Conservation (phyloP, 1,284 basidiomycete species). For the Tilletia indica region DNA sequence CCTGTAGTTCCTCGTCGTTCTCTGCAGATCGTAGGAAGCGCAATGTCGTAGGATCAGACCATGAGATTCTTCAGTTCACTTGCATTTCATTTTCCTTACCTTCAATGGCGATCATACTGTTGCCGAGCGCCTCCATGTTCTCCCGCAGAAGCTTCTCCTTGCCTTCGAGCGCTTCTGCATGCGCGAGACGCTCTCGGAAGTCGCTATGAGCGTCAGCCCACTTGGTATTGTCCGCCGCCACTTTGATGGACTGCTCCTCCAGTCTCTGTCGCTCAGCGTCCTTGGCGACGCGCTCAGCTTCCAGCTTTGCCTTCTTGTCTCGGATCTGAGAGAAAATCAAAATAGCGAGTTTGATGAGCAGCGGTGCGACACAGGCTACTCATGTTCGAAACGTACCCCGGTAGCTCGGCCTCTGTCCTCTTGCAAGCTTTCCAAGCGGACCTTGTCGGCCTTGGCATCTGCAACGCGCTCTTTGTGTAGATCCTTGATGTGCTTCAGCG, state of each 20-base stretch:
- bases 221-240: slow-evolving; percentile 64
- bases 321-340: slow-evolving; percentile 24
- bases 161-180: slow-evolving; percentile 69
- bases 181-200: slow-evolving; percentile 1
- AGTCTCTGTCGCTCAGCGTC: slow-evolving; percentile 28
- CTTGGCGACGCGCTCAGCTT: slow-evolving; percentile 40
- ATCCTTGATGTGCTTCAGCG: slow-evolving; percentile 84
- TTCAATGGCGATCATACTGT: slow-evolving; percentile 66
- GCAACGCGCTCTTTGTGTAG: slow-evolving; percentile 75
- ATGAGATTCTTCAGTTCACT: too few species aligned
- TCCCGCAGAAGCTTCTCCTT: slow-evolving; percentile 80
- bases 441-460: slow-evolving; percentile 90
- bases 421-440: slow-evolving; percentile 75
- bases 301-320: slow-evolving; percentile 36
- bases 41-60: background rate
- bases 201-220: background rate
- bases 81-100: slow-evolving; percentile 59
- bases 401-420: slow-evolving; percentile 5
- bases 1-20: slow-evolving; percentile 72
- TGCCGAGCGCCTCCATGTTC: slow-evolving; percentile 66
- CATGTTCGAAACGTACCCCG: background rate
- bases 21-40: slow-evolving; percentile 60
- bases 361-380: background rate
- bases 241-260: slow-evolving; percentile 40
- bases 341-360: background rate